These are phyloP conservation scores for Triticum monococcum DNA, from an alignment of 176 grass and related monocot species.

Conservation along the genomic window DNA sequence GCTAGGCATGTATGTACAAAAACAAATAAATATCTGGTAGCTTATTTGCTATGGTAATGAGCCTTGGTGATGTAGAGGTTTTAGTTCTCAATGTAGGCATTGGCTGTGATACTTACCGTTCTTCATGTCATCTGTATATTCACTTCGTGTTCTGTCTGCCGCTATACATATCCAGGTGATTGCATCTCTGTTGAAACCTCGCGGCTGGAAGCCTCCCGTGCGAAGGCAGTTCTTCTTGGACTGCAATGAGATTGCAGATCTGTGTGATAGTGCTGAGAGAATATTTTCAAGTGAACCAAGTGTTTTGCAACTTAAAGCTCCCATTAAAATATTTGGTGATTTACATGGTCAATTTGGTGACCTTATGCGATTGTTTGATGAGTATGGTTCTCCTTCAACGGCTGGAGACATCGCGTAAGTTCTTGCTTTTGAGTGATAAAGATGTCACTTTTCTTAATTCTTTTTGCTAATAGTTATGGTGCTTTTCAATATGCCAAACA, in stretches of 20 bases:
- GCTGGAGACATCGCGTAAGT: constrained; percentile 96
- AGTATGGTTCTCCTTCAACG: constrained; percentile 98
- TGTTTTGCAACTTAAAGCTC: constrained; percentile 91
- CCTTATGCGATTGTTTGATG: constrained; percentile 95
- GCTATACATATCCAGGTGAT: constrained; percentile 63
- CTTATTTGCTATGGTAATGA: background rate
- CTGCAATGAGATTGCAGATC: constrained; percentile 96
- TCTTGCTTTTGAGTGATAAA: constrained; percentile 9
- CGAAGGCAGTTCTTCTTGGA: constrained; percentile 95
- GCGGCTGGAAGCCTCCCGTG: constrained; percentile 95
- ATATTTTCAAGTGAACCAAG: constrained; percentile 97
- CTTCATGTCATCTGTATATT: background rate
- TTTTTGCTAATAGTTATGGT: background rate
- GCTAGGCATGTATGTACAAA: background rate
- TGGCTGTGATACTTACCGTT: background rate
- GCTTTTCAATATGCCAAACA: constrained; percentile 7
- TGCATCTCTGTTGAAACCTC: constrained; percentile 87
- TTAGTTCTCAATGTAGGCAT: background rate
- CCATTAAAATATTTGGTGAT: constrained; percentile 98
- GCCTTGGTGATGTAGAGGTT: background rate
- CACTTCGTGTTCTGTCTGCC: constrained; percentile 21
- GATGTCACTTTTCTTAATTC: background rate
- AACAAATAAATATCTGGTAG: constrained; percentile 9
- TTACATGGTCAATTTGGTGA: constrained; percentile 98
- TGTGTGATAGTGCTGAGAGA: constrained; percentile 92